phyloP scores from a whole-genome alignment of 352 stramenopile genomes.

The Globisporangium megalacanthum region DNA sequence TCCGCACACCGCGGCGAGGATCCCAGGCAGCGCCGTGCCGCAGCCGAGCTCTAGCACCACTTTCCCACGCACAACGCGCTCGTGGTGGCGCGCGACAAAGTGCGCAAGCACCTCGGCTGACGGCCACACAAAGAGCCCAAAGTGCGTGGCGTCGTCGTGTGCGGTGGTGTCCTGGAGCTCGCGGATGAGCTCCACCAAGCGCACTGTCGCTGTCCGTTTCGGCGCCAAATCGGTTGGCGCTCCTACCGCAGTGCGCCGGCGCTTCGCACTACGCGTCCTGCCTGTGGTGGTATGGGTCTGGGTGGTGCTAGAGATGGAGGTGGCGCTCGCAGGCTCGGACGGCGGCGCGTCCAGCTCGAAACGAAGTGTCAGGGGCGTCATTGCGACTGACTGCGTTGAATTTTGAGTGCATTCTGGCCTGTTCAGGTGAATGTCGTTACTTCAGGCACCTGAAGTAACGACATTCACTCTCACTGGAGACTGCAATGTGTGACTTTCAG shows the following conservation, averaged over 20 bases:
- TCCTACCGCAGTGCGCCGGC: background rate
- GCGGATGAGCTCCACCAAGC: slow-evolving; percentile 56
- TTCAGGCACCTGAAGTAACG: too few relatives aligned
- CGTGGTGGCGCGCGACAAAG: slow-evolving; percentile 33
- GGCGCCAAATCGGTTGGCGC: background rate
- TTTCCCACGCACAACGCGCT: slow-evolving; percentile 23
- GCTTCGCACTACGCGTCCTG: background rate
- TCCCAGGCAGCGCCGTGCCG: slow-evolving; percentile 57
- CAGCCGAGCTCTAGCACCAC: slow-evolving; percentile 60
- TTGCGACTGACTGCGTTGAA: background rate
- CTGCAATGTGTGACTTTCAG: background rate
- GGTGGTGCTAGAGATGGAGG: background rate
- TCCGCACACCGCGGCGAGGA: slow-evolving; percentile 43
- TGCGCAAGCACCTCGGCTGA: slow-evolving; percentile 44
- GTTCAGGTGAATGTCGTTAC: too few relatives aligned
- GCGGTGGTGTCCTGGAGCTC: slow-evolving; percentile 18
- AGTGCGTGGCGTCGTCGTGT: slow-evolving; percentile 23
- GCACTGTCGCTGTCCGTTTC: slow-evolving; percentile 20
- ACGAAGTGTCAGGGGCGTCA: background rate
- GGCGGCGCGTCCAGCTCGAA: background rate
- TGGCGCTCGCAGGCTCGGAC: too few relatives aligned
- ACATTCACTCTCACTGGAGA: too few relatives aligned
- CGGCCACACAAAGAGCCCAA: slow-evolving; percentile 65
- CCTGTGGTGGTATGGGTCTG: background rate
- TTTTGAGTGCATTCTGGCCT: too few relatives aligned